Conservation (phyloP, 768 basidiomycete genomes). For the Lactifluus echinatus region DNA sequence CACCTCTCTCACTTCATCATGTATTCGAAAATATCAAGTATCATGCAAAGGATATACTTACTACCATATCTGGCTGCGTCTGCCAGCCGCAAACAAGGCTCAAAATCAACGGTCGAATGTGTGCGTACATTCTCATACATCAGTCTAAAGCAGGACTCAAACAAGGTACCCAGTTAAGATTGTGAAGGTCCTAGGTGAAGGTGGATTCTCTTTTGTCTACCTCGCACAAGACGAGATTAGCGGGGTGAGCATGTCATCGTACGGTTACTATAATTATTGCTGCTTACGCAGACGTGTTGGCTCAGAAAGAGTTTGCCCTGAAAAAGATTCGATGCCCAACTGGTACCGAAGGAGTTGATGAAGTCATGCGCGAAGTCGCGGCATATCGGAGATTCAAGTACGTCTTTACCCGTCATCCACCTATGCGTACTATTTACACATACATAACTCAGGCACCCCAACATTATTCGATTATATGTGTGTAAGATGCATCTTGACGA, state of each 20-base stretch:
- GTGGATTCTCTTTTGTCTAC: constrained; percentile 91
- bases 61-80: constrained; percentile 72
- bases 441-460: constrained; percentile 60
- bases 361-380: constrained; percentile 84
- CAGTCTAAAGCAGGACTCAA: not conserved
- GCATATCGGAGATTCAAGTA: constrained; percentile 93
- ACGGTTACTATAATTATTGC: constrained; percentile 2
- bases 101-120: constrained; percentile 94
- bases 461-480: constrained; percentile 92
- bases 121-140: constrained; percentile 37
- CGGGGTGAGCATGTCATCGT: constrained; percentile 45
- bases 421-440: not conserved
- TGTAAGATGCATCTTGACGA: constrained; percentile 19
- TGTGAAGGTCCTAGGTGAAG: constrained; percentile 88
- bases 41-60: constrained; percentile 74
- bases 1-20: constrained; percentile 22
- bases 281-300: not conserved
- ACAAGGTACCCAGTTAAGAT: constrained; percentile 57
- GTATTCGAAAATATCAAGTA: constrained; percentile 54
- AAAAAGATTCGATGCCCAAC: constrained; percentile 96
- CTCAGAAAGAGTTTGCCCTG: constrained; percentile 82
- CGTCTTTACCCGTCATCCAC: constrained; percentile 26
- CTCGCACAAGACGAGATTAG: constrained; percentile 80
- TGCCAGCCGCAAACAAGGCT: constrained; percentile 78
- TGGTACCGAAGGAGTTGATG: constrained; percentile 79